Evolutionary conservation across 768 basidiomycete species (phyloP).

Genomic region (Cystofilobasidium capitatum): DNA sequence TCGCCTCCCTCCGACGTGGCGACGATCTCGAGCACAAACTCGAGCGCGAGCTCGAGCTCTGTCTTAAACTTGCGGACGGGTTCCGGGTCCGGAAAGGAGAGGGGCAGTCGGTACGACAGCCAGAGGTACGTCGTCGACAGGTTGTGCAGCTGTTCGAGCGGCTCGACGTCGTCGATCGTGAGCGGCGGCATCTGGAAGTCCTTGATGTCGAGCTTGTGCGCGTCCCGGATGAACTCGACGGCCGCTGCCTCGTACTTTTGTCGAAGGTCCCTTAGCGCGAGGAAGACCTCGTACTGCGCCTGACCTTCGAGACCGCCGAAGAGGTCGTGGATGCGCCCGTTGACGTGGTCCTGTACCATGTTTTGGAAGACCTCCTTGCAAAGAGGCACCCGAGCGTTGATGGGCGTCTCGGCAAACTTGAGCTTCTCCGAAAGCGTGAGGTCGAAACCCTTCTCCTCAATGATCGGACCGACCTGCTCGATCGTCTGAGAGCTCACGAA

Average conservation of each 20-base stretch:
- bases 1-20: background rate
- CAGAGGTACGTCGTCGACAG: constrained; percentile 70
- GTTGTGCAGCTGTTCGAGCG: constrained; percentile 68
- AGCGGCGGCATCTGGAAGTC: background rate
- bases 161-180: constrained; percentile 27
- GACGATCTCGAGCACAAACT: constrained; percentile 19
- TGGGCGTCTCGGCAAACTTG: constrained; percentile 38
- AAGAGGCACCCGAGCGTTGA: constrained; percentile 37
- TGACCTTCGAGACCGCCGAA: background rate
- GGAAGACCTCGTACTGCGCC: background rate
- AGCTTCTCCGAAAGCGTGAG: constrained; percentile 38
- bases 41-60: constrained; percentile 6
- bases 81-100: constrained; percentile 55
- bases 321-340: constrained; percentile 43
- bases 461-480: constrained; percentile 33
- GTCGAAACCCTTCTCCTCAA: constrained; percentile 34
- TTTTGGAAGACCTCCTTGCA: constrained; percentile 32
- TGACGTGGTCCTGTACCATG: constrained; percentile 46
- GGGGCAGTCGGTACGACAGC: constrained; percentile 60
- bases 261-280: background rate
- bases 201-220: constrained; percentile 7
- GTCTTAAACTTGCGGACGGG: constrained; percentile 50
- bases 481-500: constrained; percentile 27
- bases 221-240: constrained; percentile 33
- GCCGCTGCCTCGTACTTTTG: constrained; percentile 6